Base-by-base conservation (phyloP, 371 early-diverging fungal genomes). In the Actinomucor elegans region DNA sequence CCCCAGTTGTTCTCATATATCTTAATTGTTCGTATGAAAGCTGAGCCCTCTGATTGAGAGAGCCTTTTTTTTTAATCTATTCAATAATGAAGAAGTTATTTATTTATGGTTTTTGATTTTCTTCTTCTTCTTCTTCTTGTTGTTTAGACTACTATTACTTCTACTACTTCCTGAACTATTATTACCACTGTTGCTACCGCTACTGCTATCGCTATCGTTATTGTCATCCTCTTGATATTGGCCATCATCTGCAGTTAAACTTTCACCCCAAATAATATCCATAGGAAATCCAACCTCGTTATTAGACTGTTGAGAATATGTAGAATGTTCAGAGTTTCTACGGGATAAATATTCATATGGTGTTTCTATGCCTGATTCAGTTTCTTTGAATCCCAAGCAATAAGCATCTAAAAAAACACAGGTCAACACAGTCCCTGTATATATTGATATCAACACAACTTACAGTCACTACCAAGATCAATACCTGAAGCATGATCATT, bases 391-490 rank as follows among this genome's bases (percentile, higher is more conserved):
- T 18, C 77, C 77, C 11, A 76, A 50, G 34, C 77, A 71, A 45
- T 64, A 71, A 5, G 77, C 77, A 52, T 46, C 75, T 75, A 38
- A 5, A 28, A 26, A 44, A 14, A 27, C 0, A 34, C 15, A 15
- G 14, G 12, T 38, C 4, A 18, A 15, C 24, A 46, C 26, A 37
- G 4, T 38, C n/a, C n/a, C n/a, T n/a, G n/a, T n/a, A n/a, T n/a
- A n/a, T n/a, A n/a, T n/a, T n/a, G n/a, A n/a, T n/a, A n/a, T n/a
- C 6, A 1, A 5, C 23, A 28, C 14, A 33, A 32, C 46, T 68
- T 59, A 67, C 71, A 72, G 26, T 72, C 70, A 32, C 73, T 72
- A 15, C 73, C 77, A 0, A 71, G 36, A 23, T 73, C 73, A 44
- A 72, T 70, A 5, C 71, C 71, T 29, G 46, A 35, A 4, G 48